Base-by-base conservation (phyloP, 164 flowering plant species). In the Aristolochia californica region DNA sequence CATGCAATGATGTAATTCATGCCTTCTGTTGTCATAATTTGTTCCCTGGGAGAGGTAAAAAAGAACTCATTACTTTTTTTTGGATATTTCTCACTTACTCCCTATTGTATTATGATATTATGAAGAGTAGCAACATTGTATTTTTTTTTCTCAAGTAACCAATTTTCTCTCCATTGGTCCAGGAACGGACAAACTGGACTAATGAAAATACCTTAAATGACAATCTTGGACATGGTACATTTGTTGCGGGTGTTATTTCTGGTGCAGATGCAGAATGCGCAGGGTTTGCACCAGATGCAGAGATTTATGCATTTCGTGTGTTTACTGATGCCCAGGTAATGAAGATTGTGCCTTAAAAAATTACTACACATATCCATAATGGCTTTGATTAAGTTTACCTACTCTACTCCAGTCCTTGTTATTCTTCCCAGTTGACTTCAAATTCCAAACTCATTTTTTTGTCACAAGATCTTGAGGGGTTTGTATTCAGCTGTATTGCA, bases 301-400 rank as follows among this genome's bases (percentile, higher is more conserved):
- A 93, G 72, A 81, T 93, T 27, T 93, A 93, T 75, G 99, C 99
- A 43, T 93, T 81, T 66, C 91, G 99, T 55, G 97, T 93, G 22
- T 93, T 93, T 64, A 93, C 99, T 57, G 97, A 93, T 80, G 97
- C 99, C 62, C 99, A 93, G 97, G 99, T 93, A 89, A 80, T 79
- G 81, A 66, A 62, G 65, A 24, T 61, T 68, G 64, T 40, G 56
- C 38, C 44, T 60, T 34, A 20, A 7, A 15, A 26, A 43, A 9
- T 34, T 34, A 7, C 40, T 3, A 34, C 40, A 2, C 7, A 34
- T 34, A 34, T 5, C 10, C 40, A 5, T 34, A 3, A 34, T 34
- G 40, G 40, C 40, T 34, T 2, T 34, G 10, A 34, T 3, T 9
- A 34, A 12, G 40, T 34, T 34, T 34, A 34, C 10, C 10, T 34